Base-by-base conservation (phyloP, 2,329 filamentous ascomycete genomes). In the Simplicillium aogashimaense region DNA sequence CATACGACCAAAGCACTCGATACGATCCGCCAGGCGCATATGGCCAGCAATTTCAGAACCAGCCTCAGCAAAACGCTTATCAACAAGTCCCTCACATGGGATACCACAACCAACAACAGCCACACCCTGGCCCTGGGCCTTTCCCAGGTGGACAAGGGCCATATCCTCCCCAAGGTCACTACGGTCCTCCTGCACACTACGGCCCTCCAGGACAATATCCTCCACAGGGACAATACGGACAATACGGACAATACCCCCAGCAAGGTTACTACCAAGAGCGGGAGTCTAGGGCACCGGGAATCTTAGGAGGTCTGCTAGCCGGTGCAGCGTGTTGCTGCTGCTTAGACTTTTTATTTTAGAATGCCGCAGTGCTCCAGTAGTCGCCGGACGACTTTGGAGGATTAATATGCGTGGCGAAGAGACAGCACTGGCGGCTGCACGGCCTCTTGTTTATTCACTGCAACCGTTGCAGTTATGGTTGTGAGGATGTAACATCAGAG, bases 301-400 rank as follows among this genome's bases (percentile, higher is more conserved):
- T 65, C 40, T 48, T 73, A 33, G 65, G 65, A 29, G 69, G 67
- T 33, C 53, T 74, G 39, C 49, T 75, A 13, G 73, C 69, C 13
- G 63, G 63, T 46, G 52, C 74, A 44, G 74, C 74, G 2, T 76
- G 72, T 54, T 78, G 74, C 53, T 78, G 74, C 58, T 78, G 74
- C 52, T 53, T 78, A 50, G 74, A 78, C 47, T 60, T 64, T 35
- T 52, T 77, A n/a, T 76, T 75, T 50, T 78, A 69, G 57, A 42
- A 28, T 8, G 15, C 41, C 9, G 5, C 20, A 25, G 20, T n/a
- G 20, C 20, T 25, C 9, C 20, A 25, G 6, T 25, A 25, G 20
- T 25, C 20, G 20, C 20, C 9, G 20, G 20, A 6, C 20, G 20
- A 25, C 20, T 25, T n/a, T 25, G 20, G 20, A 25, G 9, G 20